These are phyloP conservation scores for Saccharomyces kudriavzevii DNA, from an alignment of 805 yeast genomes.

Conservation along the genomic window DNA sequence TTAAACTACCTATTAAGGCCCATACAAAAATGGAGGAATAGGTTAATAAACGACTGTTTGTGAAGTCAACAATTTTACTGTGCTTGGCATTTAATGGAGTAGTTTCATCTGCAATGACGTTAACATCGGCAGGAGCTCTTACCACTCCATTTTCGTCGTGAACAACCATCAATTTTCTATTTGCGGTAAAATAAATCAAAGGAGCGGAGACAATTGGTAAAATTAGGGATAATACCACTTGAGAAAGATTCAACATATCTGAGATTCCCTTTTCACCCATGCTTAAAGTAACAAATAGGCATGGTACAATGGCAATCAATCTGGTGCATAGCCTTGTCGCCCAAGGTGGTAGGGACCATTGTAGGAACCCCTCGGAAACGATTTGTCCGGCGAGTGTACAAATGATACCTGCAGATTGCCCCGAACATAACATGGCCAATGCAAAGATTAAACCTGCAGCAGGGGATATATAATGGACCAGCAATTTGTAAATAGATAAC, in stretches of 20 bases:
- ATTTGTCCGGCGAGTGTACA: conserved; percentile 92
- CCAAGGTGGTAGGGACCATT: conserved; percentile 77
- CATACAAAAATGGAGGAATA: conserved; percentile 53
- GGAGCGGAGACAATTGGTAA: conserved; percentile 88
- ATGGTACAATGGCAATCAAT: conserved; percentile 77
- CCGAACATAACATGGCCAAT: conserved; percentile 76
- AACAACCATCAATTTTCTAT: conserved; percentile 57
- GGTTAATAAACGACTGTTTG: conserved; percentile 53
- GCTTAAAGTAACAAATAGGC: conserved; percentile 60
- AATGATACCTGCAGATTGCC: conserved; percentile 93
- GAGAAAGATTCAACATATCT: conserved; percentile 66
- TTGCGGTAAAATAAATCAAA: conserved; percentile 70
- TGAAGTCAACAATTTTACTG: conserved; percentile 47
- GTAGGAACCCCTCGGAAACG: conserved; percentile 83
- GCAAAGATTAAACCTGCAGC: conserved; percentile 89
- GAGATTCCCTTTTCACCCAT: conserved; percentile 80
- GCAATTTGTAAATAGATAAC: conserved; percentile 67
- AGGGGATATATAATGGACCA: conserved; percentile 62
- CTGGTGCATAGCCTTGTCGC: conserved; percentile 72
- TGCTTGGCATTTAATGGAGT: conserved; percentile 20
- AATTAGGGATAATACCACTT: conserved; percentile 72
- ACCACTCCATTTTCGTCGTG: conserved; percentile 32
- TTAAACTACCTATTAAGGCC: conserved; percentile 62
- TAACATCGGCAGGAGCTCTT: conserved; percentile 4
- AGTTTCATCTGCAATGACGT: conserved; percentile 17